These are phyloP conservation scores for Atkinsonella hypoxylon DNA, from an alignment of 2,329 filamentous ascomycete species.

Conservation along the genomic window DNA sequence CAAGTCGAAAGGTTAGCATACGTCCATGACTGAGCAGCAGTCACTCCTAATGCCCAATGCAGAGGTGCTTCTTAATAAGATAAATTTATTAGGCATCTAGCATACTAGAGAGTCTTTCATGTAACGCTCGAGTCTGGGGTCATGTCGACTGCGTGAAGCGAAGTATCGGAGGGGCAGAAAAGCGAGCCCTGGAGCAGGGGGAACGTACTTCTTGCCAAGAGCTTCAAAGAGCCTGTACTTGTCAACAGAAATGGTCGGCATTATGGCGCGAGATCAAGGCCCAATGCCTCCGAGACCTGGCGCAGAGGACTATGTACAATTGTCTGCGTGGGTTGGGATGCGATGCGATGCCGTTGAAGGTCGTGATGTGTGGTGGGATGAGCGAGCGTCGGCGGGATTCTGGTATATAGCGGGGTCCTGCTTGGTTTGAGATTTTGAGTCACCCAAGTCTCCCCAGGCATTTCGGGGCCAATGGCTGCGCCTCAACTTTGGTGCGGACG, in stretches of 20 bases:
- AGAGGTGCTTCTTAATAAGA: too few species aligned
- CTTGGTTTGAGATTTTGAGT: slow-evolving; percentile 1
- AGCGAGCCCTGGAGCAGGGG: slow-evolving; percentile 8
- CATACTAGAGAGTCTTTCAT: too few species aligned
- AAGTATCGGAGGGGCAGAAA: slow-evolving; percentile 5
- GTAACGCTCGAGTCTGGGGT: too few species aligned
- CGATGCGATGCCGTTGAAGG: background rate
- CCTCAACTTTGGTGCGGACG: too few species aligned
- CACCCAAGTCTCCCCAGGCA: background rate
- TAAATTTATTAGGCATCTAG: too few species aligned
- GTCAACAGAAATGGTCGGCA: slow-evolving; percentile 96
- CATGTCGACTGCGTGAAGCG: too few species aligned
- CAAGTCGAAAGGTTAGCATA: slow-evolving; percentile 10
- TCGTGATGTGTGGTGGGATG: slow-evolving; percentile 6
- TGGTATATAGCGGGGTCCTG: slow-evolving; percentile 5
- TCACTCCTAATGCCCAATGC: too few species aligned
- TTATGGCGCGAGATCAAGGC: slow-evolving; percentile 26
- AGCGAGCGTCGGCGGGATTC: background rate
- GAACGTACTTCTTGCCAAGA: slow-evolving; percentile 65
- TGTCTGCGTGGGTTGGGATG: slow-evolving; percentile 2
- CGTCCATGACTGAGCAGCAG: background rate
- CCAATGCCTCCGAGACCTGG: slow-evolving; percentile 11
- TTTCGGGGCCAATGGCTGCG: too few species aligned
- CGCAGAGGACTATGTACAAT: background rate
- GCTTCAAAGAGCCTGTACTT: slow-evolving; percentile 93